These are phyloP conservation scores for Melastoma malabathricum DNA, from an alignment of 345 rosid genomes.

Conservation along the genomic window DNA sequence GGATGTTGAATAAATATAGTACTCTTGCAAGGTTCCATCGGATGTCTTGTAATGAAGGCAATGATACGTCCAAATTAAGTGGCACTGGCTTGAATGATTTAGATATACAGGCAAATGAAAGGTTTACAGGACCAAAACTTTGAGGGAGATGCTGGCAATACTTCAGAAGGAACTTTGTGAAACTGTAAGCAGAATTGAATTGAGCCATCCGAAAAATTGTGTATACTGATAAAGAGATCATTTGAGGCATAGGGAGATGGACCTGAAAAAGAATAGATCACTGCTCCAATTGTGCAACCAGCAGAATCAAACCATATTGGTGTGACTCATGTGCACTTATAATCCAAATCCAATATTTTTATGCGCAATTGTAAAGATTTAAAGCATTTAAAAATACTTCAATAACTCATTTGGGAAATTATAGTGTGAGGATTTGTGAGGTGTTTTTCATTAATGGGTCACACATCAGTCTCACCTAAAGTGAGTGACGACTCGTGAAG, in stretches of 20 bases:
- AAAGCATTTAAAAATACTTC: background rate
- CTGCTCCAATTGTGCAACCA: background rate
- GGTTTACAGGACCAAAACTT: constrained; percentile 21
- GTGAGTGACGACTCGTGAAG: too few relatives aligned
- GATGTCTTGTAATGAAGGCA: constrained; percentile 67
- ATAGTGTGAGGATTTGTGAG: too few relatives aligned
- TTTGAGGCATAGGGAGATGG: constrained; percentile 17
- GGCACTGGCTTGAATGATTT: constrained; percentile 63
- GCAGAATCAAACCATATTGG: background rate
- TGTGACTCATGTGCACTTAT: background rate
- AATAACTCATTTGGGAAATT: background rate
- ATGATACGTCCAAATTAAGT: constrained; percentile 56
- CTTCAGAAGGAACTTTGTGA: constrained; percentile 24
- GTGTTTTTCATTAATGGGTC: too few relatives aligned
- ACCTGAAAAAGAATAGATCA: constrained; percentile 28
- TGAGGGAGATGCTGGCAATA: constrained; percentile 20
- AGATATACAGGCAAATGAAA: constrained; percentile 67
- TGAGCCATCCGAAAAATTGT: constrained; percentile 22
- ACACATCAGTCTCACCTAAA: too few relatives aligned
- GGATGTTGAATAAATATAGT: constrained; percentile 71
- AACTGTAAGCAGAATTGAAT: constrained; percentile 12
- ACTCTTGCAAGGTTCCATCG: constrained; percentile 62
- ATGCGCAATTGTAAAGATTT: background rate
- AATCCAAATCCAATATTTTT: background rate
- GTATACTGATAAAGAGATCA: constrained; percentile 36